These are phyloP conservation scores for Amanita pseudoporphyria DNA, from an alignment of 768 basidiomycete species.

Conservation along the genomic window DNA sequence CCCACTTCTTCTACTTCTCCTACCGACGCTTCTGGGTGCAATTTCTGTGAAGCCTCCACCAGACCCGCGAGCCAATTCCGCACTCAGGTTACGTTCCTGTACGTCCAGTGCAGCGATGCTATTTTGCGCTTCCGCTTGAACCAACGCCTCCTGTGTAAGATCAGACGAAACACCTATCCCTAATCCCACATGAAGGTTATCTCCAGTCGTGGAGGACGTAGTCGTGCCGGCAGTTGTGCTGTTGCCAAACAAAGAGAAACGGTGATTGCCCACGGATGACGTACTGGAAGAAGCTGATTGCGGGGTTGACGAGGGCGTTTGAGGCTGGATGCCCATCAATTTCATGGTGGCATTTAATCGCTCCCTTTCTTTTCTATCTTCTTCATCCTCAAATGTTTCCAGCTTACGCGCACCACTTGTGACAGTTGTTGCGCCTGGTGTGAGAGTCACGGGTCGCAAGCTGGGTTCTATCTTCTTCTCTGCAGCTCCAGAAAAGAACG, in stretches of 20 bases:
- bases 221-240: conserved; percentile 30
- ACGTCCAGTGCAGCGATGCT: conserved; percentile 72
- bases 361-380: conserved; percentile 81
- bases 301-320: conserved; percentile 28
- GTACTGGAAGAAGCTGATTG: conserved; percentile 16
- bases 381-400: conserved; percentile 87
- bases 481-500: conserved; percentile 45
- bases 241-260: conserved; percentile 66
- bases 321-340: conserved; percentile 81
- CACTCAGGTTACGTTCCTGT: conserved; percentile 62
- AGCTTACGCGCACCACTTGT: conserved; percentile 60
- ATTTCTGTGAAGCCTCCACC: conserved; percentile 77
- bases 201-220: conserved; percentile 35
- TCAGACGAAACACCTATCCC: conserved; percentile 27
- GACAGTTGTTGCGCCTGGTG: conserved; percentile 47
- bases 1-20: conserved; percentile 49
- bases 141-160: conserved; percentile 67
- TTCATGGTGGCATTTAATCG: conserved; percentile 88
- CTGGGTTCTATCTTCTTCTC: conserved; percentile 58
- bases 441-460: conserved; percentile 66
- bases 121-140: conserved; percentile 71
- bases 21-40: conserved; percentile 38
- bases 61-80: conserved; percentile 67
- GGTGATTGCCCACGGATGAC: conserved; percentile 28
- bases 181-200: conserved; percentile 19